Percentiles rank a stretch among this genome's conserved stretches.
Evolutionary conservation across 1,284 basidiomycete genomes (phyloP).

Genomic region (Trichosporon sp.): DNA sequence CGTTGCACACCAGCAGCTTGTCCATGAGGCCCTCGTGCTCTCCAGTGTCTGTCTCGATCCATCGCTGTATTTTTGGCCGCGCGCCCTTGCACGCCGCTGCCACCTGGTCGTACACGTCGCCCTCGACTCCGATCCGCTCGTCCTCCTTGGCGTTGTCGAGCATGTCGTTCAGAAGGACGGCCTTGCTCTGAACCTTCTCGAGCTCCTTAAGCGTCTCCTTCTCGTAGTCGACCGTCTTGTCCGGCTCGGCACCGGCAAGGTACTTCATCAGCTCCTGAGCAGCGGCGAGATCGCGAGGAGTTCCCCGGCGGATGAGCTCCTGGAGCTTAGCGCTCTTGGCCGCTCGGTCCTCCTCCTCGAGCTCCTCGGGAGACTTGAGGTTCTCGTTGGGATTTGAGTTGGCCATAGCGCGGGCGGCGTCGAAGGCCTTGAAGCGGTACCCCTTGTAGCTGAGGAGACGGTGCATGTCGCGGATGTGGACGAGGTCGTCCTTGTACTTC

Average conservation of each 20-base stretch:
- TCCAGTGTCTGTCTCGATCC: conserved; percentile 86
- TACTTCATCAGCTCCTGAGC: conserved; percentile 98
- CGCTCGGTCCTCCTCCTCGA: conserved; percentile 92
- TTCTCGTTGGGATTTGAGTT: conserved; percentile 59
- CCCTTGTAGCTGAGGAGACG: conserved; percentile 90
- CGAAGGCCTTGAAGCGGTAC: conserved; percentile 79
- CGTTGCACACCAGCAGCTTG: conserved; percentile 92
- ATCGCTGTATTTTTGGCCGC: conserved; percentile 93
- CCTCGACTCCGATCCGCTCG: conserved; percentile 73
- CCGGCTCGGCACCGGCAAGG: conserved; percentile 92
- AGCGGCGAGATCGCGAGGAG: conserved; percentile 89
- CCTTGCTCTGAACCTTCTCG: conserved; percentile 91
- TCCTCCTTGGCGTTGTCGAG: conserved; percentile 86
- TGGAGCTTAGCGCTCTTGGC: conserved; percentile 97
- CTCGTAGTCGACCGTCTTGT: conserved; percentile 89
- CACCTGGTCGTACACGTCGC: conserved; percentile 97
- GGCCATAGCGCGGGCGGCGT: conserved; percentile 59
- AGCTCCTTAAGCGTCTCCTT: conserved; percentile 86
- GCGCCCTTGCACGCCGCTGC: conserved; percentile 78
- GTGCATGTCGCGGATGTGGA: conserved; percentile 98
- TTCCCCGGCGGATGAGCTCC: conserved; percentile 93
- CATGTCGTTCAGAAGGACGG: conserved; percentile 93
- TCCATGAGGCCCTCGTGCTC: conserved; percentile 84
- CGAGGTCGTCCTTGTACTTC: conserved; percentile 94
- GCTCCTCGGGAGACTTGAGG: conserved; percentile 61